These are phyloP conservation scores for Triangularia verruculosa DNA, from an alignment of 2,329 filamentous ascomycete genomes.

Conservation along the genomic window DNA sequence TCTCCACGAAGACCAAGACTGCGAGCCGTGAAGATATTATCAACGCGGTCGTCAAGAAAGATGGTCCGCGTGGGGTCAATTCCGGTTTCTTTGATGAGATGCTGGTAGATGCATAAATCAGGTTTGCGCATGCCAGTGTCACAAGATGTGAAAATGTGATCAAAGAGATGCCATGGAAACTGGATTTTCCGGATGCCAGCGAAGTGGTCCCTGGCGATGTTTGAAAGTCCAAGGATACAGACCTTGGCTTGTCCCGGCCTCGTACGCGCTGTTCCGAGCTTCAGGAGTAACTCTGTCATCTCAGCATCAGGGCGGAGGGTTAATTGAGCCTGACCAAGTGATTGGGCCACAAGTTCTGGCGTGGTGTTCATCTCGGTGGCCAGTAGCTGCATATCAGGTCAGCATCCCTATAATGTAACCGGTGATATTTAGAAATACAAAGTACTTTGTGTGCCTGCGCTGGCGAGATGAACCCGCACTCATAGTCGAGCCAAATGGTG, in stretches of 20 bases:
- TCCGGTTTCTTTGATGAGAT: conserved; percentile 5
- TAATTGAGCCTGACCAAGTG: conserved; percentile 1
- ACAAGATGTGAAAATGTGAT: conserved; percentile 7
- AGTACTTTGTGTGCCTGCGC: conserved; percentile 6
- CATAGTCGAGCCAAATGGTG: conserved; percentile 2
- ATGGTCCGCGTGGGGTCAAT: conserved; percentile 7
- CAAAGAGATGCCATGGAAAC: conserved; percentile 8
- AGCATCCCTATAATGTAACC: neutral
- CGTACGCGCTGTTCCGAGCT: neutral
- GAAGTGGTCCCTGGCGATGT: conserved; percentile 12
- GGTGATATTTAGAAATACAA: neutral
- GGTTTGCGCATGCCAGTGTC: conserved; percentile 13
- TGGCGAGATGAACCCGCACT: neutral
- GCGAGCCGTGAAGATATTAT: conserved; percentile 11
- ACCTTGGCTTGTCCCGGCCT: neutral
- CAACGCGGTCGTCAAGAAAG: conserved; percentile 11
- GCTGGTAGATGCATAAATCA: conserved; percentile 8
- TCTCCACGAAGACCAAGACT: conserved; percentile 2
- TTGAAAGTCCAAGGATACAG: conserved; percentile 3
- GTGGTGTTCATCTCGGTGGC: neutral
- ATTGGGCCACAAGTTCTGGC: neutral
- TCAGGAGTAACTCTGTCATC: neutral
- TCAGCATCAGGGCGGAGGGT: neutral
- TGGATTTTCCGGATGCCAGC: neutral
- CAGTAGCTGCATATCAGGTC: neutral